Evolutionary conservation across 176 grass and related monocot species (phyloP), one percentile per base, ranked within the genome.

Genomic region (Zoysia pacifica): DNA sequence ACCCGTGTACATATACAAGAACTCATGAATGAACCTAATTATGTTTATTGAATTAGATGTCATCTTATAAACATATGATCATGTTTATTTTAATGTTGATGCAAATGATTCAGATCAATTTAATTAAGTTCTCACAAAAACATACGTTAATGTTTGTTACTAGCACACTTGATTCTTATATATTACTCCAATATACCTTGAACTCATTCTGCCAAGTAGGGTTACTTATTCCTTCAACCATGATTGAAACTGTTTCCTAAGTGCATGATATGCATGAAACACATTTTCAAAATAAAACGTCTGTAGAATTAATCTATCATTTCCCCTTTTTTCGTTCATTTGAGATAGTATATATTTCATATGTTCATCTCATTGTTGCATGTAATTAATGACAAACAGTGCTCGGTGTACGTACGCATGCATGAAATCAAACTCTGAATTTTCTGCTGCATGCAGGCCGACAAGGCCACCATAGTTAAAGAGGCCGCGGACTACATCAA

Each of bases 401-500:
- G 5, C 2, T 1, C 1, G 6, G 7, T 18, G 51, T 14, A 5
- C n/a, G 5, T 2, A 18, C n/a, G 53, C 4, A 56, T 56, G 16
- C 5, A 15, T 56, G 53, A 56, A 10, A 52, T n/a, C 4, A 0
- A 54, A 54, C 52, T 54, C 0, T 16, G 6, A 63, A 49, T 48
- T 28, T 79, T 48, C 7, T 45, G 0, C 74, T 63, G 5, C 54
- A 92, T 63, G 5, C 54, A 92, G 90, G 74, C 83, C 38, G 90
- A 92, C 71, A 92, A 92, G 67, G 66, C 82, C 6, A 92, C 70
- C 13, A 86, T 95, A 49, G 89, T 95, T 1, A 87, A 79, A 40
- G 89, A 92, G 55, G 84, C 93, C 0, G 79, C 88, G 10, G 78
- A 49, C 53, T 90, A 90, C 89, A 92, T 95, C 81, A 88, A 70